Base-by-base conservation (phyloP, 2,329 filamentous ascomycete species). In the Penicillium sumatraense region DNA sequence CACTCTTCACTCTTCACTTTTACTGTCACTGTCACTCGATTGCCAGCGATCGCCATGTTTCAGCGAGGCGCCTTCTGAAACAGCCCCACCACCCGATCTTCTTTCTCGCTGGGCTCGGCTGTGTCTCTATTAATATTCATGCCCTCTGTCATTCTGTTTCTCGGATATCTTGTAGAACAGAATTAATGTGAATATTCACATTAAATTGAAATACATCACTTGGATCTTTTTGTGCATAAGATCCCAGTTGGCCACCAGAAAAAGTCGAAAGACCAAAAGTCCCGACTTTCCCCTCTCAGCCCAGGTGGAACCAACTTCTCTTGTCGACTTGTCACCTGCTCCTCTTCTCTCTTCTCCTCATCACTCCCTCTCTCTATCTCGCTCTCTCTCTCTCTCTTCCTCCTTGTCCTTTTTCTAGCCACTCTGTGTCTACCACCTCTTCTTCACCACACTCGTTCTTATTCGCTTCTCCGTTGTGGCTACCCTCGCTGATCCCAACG, bases 401-500 rank as follows among this genome's bases (percentile, higher is more conserved):
- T 46, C 29, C 56, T 44, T 44, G 16, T 16, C 51, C 31, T 38
- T 40, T 46, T 42, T 46, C 62, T 40, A 38, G 44, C 51, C 56
- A 54, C 49, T 55, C 58, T 51, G 26, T 20, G 27, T 42, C 18
- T 33, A 11, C 29, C 41, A 33, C 42, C 29, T 57, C 13, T 52
- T n/a, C 29, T 42, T 38, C 44, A 38, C 45, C 46, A 27, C 44
- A 57, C 53, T 59, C 44, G 46, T 60, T 53, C 40, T 48, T 29
- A 42, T 50, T 49, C 38, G 38, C 44, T 52, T 46, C 54, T 62
- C 66, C 70, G 67, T 66, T 69, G 65, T 73, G 70, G 71, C 70
- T 68, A 68, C 70, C 54, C 60, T 72, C 58, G 71, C 70, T 66
- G 71, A 73, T 56, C 71, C 70, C 8, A 73, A 73, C 71, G 71